Evolutionary conservation across 192 early-diverging fungal species (phyloP).

Genomic region (Phlyctochytrium planicorne): DNA sequence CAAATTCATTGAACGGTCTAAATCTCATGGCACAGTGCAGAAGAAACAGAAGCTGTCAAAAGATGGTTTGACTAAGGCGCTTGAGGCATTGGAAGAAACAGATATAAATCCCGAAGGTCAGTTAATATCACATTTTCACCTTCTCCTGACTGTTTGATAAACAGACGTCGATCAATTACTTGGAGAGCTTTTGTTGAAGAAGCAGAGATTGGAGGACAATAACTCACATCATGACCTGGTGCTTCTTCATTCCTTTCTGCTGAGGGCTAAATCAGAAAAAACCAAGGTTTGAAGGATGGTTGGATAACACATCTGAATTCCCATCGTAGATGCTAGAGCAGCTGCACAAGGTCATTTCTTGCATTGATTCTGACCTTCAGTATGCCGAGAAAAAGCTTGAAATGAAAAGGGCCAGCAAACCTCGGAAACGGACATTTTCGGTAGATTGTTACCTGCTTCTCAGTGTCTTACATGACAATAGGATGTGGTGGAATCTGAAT

Average conservation of each 20-base stretch:
- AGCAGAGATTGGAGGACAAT: conserved; percentile 53
- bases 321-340: conserved; percentile 36
- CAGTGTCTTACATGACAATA: not conserved
- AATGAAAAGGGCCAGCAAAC: not conserved
- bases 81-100: no score
- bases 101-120: no score
- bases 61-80: no score
- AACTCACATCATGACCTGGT: conserved; percentile 59
- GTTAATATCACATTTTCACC: not conserved
- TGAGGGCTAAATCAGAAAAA: conserved; percentile 58
- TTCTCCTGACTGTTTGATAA: not conserved
- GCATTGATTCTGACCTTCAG: conserved; percentile 46
- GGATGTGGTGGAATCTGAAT: conserved; percentile 4
- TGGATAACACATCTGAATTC: not conserved
- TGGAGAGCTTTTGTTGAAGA: conserved; percentile 58
- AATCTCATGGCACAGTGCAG: no score
- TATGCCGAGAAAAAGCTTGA: conserved; percentile 38
- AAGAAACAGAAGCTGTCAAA: no score
- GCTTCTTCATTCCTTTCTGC: conserved; percentile 65
- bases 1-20: no score
- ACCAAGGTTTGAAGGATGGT: conserved; percentile 31
- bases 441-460: not conserved
- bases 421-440: not conserved
- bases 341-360: conserved; percentile 42
- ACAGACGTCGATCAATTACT: conserved; percentile 69